Conservation (phyloP, 768 basidiomycete species). For the Boletus tomentosulus region DNA sequence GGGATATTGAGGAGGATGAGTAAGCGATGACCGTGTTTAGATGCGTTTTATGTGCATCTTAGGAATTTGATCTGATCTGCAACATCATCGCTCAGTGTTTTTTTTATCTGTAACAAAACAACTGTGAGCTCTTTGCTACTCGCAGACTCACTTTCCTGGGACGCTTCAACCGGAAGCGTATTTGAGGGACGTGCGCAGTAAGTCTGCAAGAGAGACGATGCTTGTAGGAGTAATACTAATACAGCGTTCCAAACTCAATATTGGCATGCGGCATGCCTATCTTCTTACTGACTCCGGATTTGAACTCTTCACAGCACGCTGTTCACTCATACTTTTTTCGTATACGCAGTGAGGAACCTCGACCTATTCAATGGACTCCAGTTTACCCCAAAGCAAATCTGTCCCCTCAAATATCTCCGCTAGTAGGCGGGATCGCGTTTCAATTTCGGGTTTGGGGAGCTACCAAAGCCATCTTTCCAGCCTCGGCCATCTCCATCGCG, state of each 20-base stretch:
- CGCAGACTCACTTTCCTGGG: not conserved
- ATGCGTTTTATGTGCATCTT: slow-evolving; percentile 17
- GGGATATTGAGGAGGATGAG: slow-evolving; percentile 88
- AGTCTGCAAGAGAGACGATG: not conserved
- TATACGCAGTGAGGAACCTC: not conserved
- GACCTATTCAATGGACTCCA: slow-evolving; percentile 7
- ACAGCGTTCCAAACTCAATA: not conserved
- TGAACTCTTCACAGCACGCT: not conserved
- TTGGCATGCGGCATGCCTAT: not conserved
- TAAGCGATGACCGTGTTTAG: slow-evolving; percentile 12
- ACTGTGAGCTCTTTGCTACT: not conserved
- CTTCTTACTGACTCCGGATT: not conserved
- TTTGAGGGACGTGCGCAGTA: not conserved
- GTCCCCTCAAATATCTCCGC: slow-evolving; percentile 17
- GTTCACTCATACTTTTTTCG: not conserved
- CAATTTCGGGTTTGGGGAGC: slow-evolving; percentile 36
- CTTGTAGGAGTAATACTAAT: too few relatives aligned
- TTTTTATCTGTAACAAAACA: not conserved
- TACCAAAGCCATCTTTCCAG: slow-evolving; percentile 45
- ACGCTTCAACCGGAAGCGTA: not conserved
- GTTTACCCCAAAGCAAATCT: slow-evolving; percentile 25
- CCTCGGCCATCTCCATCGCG: slow-evolving; percentile 41
- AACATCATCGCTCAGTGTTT: not conserved
- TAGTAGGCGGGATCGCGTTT: slow-evolving; percentile 16
- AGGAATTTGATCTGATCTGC: slow-evolving; percentile 12